Evolutionary conservation across 768 basidiomycete genomes (phyloP).

Genomic region (Termitomyces sp.): DNA sequence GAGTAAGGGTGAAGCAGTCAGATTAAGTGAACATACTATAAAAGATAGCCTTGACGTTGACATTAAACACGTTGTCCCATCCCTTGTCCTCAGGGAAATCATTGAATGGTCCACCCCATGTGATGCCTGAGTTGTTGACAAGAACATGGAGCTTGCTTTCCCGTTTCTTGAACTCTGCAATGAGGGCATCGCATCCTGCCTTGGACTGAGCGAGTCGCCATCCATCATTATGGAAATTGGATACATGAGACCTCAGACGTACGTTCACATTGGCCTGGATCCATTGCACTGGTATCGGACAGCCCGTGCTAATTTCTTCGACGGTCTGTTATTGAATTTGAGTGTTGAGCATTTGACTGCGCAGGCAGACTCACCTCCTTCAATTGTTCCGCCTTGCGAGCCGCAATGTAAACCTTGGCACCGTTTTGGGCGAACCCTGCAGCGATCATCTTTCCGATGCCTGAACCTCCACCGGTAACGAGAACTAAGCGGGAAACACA

Average conservation of each 20-base stretch:
- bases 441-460: constrained; percentile 83
- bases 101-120: constrained; percentile 70
- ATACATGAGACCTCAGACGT: constrained; percentile 25
- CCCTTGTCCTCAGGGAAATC: constrained; percentile 77
- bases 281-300: constrained; percentile 62
- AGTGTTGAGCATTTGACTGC: background rate
- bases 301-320: constrained; percentile 53
- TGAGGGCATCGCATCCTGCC: constrained; percentile 73
- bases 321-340: constrained; percentile 29
- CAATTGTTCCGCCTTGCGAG: constrained; percentile 73
- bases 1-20: background rate
- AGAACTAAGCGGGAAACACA: constrained; percentile 42
- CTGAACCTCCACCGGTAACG: constrained; percentile 79
- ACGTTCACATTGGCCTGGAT: constrained; percentile 72
- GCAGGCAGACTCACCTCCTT: constrained; percentile 48
- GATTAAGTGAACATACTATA: constrained; percentile 49
- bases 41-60: constrained; percentile 84
- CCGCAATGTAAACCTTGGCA: constrained; percentile 85
- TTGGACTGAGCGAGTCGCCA: constrained; percentile 43
- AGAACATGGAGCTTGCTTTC: constrained; percentile 76
- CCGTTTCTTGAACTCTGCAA: constrained; percentile 58
- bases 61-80: constrained; percentile 78
- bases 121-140: constrained; percentile 77
- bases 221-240: background rate
- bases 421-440: constrained; percentile 80